Base-by-base conservation (phyloP, 805 yeast species). In the Sugiyamaella lignohabitans region DNA sequence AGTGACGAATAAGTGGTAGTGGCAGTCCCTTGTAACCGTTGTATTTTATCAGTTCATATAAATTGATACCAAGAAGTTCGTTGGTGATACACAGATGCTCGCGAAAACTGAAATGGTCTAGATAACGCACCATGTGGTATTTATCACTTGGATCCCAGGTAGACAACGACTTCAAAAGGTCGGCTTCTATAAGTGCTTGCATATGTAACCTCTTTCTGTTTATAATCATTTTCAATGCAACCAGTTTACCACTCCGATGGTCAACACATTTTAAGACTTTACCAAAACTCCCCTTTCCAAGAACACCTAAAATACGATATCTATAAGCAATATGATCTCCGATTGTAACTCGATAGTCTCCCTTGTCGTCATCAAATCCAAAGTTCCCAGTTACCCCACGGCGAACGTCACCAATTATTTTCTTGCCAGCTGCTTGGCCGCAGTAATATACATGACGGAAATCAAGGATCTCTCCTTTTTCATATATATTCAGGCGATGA, bases 261-360 rank as follows among this genome's bases (percentile, higher is more conserved):
- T 87, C 95, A 19, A 65, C 61, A 50, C 88, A 82, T 47, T 75
- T 70, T 4, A 84, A 67, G 1, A 87, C 96, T 44, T 78, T 79
- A 0, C 96, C 96, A 68, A 87, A 87, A 38, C 89, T 79, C 5
- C 96, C 96, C 42, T 74, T 76, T 0, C 96, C 96, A 8, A 87
- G 69, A 1, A 70, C 62, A 1, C 69, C 62, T 18, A 75, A 43
- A 3, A 86, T 78, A 53, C 84, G 80, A 59, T 82, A 87, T 23
- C 94, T 65, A 61, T 80, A 87, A 45, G 82, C 82, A 38, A 87
- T 75, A 53, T 87, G 96, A 59, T 86, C 95, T 8, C 82, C 78
- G 1, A 61, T 59, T 0, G 69, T 56, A 1, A 77, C 68, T 4
- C 68, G 66, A 56, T 84, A 81, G 57, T 85, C 84, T 2, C 86